These are phyloP conservation scores for Cadophora sp. DNA, from an alignment of 2,329 filamentous ascomycete genomes.

Conservation along the genomic window DNA sequence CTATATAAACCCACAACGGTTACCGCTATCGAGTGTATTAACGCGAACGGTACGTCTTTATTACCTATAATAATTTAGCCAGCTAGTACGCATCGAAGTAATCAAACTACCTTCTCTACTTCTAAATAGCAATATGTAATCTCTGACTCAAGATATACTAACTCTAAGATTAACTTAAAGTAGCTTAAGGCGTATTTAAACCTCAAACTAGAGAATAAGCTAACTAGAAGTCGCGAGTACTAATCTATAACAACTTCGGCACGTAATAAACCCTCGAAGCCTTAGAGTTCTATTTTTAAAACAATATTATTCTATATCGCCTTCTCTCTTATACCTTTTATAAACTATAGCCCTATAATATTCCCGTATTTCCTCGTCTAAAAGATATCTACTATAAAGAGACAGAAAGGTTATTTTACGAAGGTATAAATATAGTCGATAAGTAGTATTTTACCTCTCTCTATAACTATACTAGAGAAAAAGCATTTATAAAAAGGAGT, in stretches of 20 bases:
- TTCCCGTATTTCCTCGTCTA: constrained; percentile 36
- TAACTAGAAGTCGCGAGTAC: constrained; percentile 42
- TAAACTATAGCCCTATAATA: constrained; percentile 39
- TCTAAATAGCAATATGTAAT: constrained; percentile 41
- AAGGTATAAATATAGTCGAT: constrained; percentile 36
- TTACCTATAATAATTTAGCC: constrained; percentile 41
- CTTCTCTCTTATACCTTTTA: constrained; percentile 34
- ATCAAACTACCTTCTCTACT: constrained; percentile 40
- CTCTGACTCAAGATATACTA: constrained; percentile 38
- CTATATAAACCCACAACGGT: no score
- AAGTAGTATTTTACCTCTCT: constrained; percentile 36
- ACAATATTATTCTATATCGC: constrained; percentile 38
- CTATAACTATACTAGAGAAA: constrained; percentile 32
- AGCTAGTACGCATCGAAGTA: constrained; percentile 40
- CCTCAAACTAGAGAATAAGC: constrained; percentile 44
- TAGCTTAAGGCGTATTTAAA: constrained; percentile 41
- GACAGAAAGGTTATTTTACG: constrained; percentile 33
- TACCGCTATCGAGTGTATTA: constrained; percentile 30
- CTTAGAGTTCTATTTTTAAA: constrained; percentile 39
- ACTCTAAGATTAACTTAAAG: constrained; percentile 19
- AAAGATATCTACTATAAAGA: constrained; percentile 38
- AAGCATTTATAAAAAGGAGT: constrained; percentile 25
- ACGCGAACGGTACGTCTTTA: constrained; percentile 39
- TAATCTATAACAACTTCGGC: constrained; percentile 46
- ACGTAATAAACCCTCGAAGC: constrained; percentile 46